phyloP scores from a whole-genome alignment of 768 basidiomycete species.

The Lactarius sanguifluus region DNA sequence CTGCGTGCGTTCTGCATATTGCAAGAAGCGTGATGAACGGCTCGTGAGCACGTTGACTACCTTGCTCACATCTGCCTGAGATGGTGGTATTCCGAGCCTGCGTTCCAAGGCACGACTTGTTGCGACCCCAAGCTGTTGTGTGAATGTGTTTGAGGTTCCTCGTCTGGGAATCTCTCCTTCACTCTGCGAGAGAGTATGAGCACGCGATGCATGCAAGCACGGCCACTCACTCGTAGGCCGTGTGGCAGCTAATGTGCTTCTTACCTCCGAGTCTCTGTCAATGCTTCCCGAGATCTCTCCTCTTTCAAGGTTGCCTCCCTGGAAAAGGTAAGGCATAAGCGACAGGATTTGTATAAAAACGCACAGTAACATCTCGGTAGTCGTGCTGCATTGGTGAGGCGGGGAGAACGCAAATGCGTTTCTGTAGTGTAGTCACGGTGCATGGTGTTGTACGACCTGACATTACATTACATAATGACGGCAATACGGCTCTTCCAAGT shows the following conservation, averaged over 20 bases:
- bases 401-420: not conserved
- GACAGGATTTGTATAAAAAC: not conserved
- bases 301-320: not conserved
- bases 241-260: not conserved
- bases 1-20: conserved; percentile 13
- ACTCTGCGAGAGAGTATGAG: not conserved
- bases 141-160: not conserved
- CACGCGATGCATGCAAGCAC: not conserved
- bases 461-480: not conserved
- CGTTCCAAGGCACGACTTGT: conserved; percentile 15
- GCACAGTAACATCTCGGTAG: not conserved
- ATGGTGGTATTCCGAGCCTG: conserved; percentile 14
- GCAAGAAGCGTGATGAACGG: not conserved
- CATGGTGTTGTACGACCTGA: not conserved
- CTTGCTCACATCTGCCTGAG: not conserved
- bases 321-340: not conserved
- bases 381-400: not conserved
- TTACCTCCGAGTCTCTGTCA: not conserved
- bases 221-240: conserved; percentile 8
- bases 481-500: not conserved
- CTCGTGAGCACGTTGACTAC: conserved; percentile 1
- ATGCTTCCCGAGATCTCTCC: not conserved
- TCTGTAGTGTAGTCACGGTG: not conserved
- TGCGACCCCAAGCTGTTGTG: conserved; percentile 6
- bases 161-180: not conserved